phyloP scores from a whole-genome alignment of 1,284 basidiomycete genomes.

The Agroathelia rolfsii region DNA sequence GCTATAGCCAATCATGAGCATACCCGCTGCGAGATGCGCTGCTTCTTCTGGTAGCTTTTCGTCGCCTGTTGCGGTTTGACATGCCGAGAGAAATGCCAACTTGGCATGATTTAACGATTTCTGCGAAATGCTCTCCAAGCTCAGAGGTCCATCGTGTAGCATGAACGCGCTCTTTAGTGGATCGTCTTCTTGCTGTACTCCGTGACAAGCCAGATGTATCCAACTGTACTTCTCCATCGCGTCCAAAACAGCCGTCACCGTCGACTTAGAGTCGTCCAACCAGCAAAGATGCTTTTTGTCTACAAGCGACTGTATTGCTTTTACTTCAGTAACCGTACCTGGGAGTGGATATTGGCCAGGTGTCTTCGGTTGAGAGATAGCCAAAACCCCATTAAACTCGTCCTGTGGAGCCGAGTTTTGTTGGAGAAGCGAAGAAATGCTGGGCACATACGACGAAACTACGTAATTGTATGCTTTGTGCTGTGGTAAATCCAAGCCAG shows the following conservation, averaged over 20 bases:
- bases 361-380: constrained; percentile 4
- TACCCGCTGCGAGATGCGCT: constrained; percentile 13
- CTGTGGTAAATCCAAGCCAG: too few species aligned
- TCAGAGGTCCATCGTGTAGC: constrained; percentile 10
- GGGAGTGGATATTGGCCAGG: constrained; percentile 5
- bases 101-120: constrained; percentile 2
- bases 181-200: constrained; percentile 5
- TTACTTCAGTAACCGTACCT: constrained; percentile 3
- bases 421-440: constrained; percentile 12
- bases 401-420: background rate
- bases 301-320: constrained; percentile 1
- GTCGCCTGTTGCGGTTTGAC: constrained; percentile 13
- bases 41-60: constrained; percentile 9
- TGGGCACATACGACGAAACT: constrained; percentile 18
- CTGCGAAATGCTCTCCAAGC: too few species aligned
- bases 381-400: constrained; percentile 1
- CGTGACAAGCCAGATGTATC: constrained; percentile 12
- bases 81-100: constrained; percentile 16
- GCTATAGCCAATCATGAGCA: constrained; percentile 13
- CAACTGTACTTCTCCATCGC: constrained; percentile 3
- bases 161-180: constrained; percentile 8
- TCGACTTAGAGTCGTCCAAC: too few species aligned
- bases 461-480: constrained; percentile 12
- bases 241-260: too few species aligned
- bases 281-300: too few species aligned